Base-by-base conservation (phyloP, 1,284 basidiomycete species). In the Hortiboletus rubellus region DNA sequence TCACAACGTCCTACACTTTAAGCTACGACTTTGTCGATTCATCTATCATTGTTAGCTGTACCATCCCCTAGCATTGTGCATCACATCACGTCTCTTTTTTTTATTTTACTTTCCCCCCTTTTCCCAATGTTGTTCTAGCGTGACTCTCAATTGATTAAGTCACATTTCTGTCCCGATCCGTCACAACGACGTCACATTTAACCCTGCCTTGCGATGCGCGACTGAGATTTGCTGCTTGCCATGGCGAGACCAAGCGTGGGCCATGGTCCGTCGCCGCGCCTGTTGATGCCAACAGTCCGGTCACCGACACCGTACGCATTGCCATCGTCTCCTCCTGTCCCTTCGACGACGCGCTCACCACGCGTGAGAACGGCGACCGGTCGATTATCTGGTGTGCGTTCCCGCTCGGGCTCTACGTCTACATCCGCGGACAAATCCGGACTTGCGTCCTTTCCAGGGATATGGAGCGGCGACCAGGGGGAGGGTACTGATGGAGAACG, bases 201-300 rank as follows among this genome's bases (percentile, higher is more conserved):
- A 41, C 24, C 31, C 37, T 31, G 27, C 27, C 27, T 27, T 27
- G 27, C 27, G 27, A 27, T 40, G 27, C 5, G 3, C n/a, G 46
- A 24, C 36, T 24, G 42, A 38, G 40, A 56, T 42, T 33, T 46
- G 40, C 37, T 8, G 24, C 42, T 41, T 42, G 18, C 40, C 45
- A 72, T 71, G 71, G 52, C 63, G 44, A 57, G 53, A 46, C 45
- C 55, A 45, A 61, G 52, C 36, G 44, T 27, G 24, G 46, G 48
- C 30, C 17, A 45, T 49, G 49, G 47, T 22, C 34, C 51, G 43
- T 41, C 59, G 7, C 33, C 67, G 57, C 55, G 70, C 40, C 43
- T 71, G 48, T 51, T 71, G 44, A 71, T 71, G 65, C 69, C 69
- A 14, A 71, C 71, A 2, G 69, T 71, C n/a, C 69, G 72, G 22